Evolutionary conservation across 148 eudicot genomes (phyloP).

Genomic region (Chenopodium album): DNA sequence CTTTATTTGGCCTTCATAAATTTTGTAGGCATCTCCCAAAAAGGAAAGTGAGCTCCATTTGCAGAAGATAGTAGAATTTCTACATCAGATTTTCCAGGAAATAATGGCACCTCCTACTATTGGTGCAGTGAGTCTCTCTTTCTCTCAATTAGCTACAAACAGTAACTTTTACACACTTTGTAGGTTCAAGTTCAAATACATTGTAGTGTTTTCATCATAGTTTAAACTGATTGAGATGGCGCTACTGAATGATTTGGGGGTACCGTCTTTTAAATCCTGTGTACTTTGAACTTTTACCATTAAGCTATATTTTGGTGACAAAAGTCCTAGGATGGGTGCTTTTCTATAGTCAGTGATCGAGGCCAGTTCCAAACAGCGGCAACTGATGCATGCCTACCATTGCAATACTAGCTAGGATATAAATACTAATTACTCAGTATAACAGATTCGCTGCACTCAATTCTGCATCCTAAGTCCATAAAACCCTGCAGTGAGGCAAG

Average conservation of each 20-base stretch:
- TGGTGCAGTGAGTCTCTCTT: slow-evolving; percentile 58
- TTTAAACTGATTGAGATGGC: not conserved
- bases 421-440: not conserved
- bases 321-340: not conserved
- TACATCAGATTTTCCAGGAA: slow-evolving; percentile 58
- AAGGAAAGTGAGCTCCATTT: slow-evolving; percentile 25
- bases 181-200: not conserved
- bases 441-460: not conserved
- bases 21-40: slow-evolving; percentile 26
- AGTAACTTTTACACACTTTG: not conserved
- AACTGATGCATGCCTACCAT: too few relatives aligned
- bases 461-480: not conserved
- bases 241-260: too few relatives aligned
- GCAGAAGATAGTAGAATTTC: slow-evolving; percentile 31
- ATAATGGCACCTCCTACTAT: slow-evolving; percentile 83
- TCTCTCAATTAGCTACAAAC: not conserved
- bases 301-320: not conserved
- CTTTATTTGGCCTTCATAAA: slow-evolving; percentile 1
- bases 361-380: not conserved
- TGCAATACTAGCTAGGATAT: not conserved
- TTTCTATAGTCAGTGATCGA: not conserved
- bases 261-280: not conserved
- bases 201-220: not conserved
- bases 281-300: not conserved
- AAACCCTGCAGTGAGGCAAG: not conserved